These are phyloP conservation scores for Thelonectria rubi DNA, from an alignment of 2,329 filamentous ascomycete genomes.

Conservation along the genomic window DNA sequence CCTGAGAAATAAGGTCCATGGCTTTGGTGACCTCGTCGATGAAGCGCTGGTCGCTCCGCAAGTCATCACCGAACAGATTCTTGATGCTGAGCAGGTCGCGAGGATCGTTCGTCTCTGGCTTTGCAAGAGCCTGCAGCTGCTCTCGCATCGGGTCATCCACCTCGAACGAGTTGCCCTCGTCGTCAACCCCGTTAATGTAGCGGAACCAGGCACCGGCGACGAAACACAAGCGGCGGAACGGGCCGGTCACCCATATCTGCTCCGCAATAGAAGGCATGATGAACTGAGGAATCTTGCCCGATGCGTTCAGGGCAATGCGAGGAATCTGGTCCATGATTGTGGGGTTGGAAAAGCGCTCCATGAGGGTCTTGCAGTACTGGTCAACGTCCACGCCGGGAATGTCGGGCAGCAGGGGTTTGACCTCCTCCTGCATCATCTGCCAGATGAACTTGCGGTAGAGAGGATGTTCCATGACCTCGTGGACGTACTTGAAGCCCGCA, in stretches of 20 bases:
- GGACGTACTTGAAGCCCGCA: constrained; percentile 62
- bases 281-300: constrained; percentile 64
- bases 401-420: constrained; percentile 60
- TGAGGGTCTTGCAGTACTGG: constrained; percentile 61
- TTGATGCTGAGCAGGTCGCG: constrained; percentile 54
- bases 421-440: constrained; percentile 65
- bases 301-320: constrained; percentile 60
- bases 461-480: constrained; percentile 62
- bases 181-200: constrained; percentile 60
- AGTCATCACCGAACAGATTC: constrained; percentile 60
- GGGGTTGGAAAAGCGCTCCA: constrained; percentile 65
- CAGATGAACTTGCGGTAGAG: constrained; percentile 57
- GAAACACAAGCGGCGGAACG: constrained; percentile 59
- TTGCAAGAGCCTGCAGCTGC: constrained; percentile 56
- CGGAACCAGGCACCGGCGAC: constrained; percentile 60
- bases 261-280: constrained; percentile 59
- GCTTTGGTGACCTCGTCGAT: constrained; percentile 56
- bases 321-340: constrained; percentile 65
- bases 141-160: constrained; percentile 60
- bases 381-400: constrained; percentile 62
- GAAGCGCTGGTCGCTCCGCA: constrained; percentile 59
- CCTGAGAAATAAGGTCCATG: constrained; percentile 56
- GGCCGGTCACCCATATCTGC: constrained; percentile 55
- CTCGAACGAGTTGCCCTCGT: constrained; percentile 53
- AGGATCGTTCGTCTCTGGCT: constrained; percentile 54